phyloP scores from a whole-genome alignment of 768 basidiomycete species.

The Mycena rebaudengoi region DNA sequence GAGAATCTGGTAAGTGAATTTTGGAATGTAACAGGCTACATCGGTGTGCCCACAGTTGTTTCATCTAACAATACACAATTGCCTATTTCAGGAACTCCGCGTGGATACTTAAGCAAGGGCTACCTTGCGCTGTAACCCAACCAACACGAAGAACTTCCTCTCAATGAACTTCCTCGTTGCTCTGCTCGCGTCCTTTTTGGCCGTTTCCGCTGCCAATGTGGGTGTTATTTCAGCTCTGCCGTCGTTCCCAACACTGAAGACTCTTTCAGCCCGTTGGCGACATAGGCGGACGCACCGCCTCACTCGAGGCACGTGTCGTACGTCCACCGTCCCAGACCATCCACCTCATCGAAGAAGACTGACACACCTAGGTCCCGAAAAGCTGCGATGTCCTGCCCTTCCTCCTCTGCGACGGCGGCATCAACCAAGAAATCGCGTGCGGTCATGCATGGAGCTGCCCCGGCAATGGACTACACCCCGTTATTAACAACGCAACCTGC shows the following conservation, averaged over 20 bases:
- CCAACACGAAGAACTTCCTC: too few species aligned
- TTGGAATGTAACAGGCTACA: too few species aligned
- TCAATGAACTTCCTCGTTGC: constrained; percentile 7
- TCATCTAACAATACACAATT: too few species aligned
- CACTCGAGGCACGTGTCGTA: not conserved
- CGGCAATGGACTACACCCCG: not conserved
- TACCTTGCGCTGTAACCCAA: too few species aligned
- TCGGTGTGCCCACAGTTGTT: too few species aligned
- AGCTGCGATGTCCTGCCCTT: constrained; percentile 3
- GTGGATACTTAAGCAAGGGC: too few species aligned
- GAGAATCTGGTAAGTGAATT: too few species aligned
- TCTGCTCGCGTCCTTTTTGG: constrained; percentile 4
- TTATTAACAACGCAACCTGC: not conserved
- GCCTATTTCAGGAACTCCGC: too few species aligned
- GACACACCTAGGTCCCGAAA: not conserved
- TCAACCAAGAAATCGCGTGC: constrained; percentile 9
- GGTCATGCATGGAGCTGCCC: not conserved
- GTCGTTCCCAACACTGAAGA: not conserved
- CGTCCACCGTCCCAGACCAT: too few species aligned
- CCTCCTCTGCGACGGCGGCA: constrained; percentile 8
- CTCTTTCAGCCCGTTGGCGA: not conserved
- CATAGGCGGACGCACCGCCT: not conserved
- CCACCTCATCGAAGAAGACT: not conserved
- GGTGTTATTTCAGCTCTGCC: not conserved
- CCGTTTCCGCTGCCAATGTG: constrained; percentile 15